Conservation (phyloP, 139 green algal genomes). For the Desmodesmus armatus region DNA sequence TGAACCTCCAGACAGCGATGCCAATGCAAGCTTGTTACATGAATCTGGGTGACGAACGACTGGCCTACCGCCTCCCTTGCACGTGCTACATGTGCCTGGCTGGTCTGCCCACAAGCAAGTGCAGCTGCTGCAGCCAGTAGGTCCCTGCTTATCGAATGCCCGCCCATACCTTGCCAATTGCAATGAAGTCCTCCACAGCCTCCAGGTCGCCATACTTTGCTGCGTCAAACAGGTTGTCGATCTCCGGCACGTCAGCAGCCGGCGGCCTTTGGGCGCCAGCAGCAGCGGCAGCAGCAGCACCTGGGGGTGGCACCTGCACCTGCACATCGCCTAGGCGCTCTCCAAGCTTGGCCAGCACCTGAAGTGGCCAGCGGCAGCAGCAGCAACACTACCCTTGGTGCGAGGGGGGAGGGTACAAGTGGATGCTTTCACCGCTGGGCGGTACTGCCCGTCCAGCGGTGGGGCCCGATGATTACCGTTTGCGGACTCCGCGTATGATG, state of each 20-base stretch:
- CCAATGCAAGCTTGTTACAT: neutral
- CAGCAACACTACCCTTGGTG: no score
- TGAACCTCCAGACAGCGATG: neutral
- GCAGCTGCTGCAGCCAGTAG: neutral
- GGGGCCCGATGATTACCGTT: no score
- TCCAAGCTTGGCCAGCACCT: conserved; percentile 21
- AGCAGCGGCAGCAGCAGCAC: conserved; percentile 7
- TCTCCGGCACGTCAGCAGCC: conserved; percentile 52
- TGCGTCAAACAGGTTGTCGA: conserved; percentile 86
- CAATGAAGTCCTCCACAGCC: conserved; percentile 90
- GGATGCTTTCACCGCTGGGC: no score
- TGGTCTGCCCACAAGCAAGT: neutral
- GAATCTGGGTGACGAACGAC: neutral
- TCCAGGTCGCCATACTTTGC: conserved; percentile 86
- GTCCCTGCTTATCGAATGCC: neutral
- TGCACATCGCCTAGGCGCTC: conserved; percentile 1
- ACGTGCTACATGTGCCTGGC: neutral
- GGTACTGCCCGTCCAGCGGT: no score
- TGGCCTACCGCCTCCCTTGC: neutral
- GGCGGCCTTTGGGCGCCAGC: conserved; percentile 21
- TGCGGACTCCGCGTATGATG: no score
- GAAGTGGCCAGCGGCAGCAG: no score
- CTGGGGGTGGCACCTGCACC: conserved; percentile 1
- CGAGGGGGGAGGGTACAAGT: no score
- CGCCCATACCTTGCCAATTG: conserved; percentile 80